phyloP scores from a whole-genome alignment of 31 red algal species.

The Asparagopsis taxiformis region DNA sequence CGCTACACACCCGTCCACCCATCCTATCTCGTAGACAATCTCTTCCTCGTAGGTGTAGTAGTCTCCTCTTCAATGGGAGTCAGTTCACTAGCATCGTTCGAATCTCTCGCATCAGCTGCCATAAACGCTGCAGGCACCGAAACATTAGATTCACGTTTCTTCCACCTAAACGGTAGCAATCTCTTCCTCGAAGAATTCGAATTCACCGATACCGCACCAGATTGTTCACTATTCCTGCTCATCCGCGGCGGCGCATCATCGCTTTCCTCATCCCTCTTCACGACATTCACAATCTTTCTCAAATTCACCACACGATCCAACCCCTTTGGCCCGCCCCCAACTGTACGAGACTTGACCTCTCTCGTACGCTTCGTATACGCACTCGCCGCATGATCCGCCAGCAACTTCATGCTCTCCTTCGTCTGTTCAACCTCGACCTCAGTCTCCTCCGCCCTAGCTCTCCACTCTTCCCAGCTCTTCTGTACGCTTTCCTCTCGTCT shows the following conservation, averaged over 20 bases:
- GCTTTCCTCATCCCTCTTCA: background rate
- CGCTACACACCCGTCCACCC: too few relatives aligned
- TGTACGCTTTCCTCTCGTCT: slow-evolving; percentile 48
- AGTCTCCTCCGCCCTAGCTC: slow-evolving; percentile 38
- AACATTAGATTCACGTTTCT: slow-evolving; percentile 20
- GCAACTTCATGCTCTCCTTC: slow-evolving; percentile 51
- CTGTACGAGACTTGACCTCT: slow-evolving; percentile 45
- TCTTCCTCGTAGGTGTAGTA: too few relatives aligned
- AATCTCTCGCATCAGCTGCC: background rate
- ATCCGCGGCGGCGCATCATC: slow-evolving; percentile 4
- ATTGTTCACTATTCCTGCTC: slow-evolving; percentile 30
- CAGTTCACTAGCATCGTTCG: too few relatives aligned
- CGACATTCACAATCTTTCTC: background rate
- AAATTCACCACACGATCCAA: slow-evolving; percentile 17
- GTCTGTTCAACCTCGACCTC: slow-evolving; percentile 40
- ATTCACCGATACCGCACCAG: slow-evolving; percentile 1
- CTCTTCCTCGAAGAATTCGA: slow-evolving; percentile 24
- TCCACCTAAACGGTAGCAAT: slow-evolving; percentile 30
- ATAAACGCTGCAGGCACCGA: background rate
- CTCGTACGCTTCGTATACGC: slow-evolving; percentile 52
- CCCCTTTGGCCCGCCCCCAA: slow-evolving; percentile 6
- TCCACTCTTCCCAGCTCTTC: slow-evolving; percentile 46
- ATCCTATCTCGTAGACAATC: too few relatives aligned
- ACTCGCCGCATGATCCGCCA: slow-evolving; percentile 55
- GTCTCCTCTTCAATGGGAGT: too few relatives aligned